Conservation (phyloP, 1,139 yeast species). For the Saccharomyces pastorianus region DNA sequence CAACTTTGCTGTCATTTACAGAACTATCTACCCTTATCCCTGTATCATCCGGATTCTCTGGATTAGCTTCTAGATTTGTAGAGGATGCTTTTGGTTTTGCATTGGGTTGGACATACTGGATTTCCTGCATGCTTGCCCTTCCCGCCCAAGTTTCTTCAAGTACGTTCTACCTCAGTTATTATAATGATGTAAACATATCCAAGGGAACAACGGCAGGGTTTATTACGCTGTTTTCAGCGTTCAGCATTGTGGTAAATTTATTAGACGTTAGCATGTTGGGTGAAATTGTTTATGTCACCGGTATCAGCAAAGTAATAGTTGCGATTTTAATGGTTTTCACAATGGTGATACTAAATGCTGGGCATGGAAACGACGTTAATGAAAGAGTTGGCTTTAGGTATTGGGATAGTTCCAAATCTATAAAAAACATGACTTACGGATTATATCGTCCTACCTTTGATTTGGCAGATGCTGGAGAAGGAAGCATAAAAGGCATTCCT, state of each 20-base stretch:
- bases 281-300: conserved; percentile 59
- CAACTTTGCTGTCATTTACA: conserved; percentile 66
- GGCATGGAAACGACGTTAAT: conserved; percentile 33
- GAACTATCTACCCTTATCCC: conserved; percentile 82
- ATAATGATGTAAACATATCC: conserved; percentile 40
- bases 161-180: conserved; percentile 62
- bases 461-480: conserved; percentile 44
- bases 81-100: conserved; percentile 84
- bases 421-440: conserved; percentile 51
- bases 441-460: conserved; percentile 64
- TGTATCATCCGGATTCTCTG: conserved; percentile 70
- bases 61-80: conserved; percentile 67
- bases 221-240: conserved; percentile 44
- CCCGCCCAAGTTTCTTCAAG: conserved; percentile 69
- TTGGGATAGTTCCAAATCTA: conserved; percentile 54
- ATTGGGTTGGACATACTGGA: conserved; percentile 69
- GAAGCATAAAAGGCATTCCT: conserved; percentile 39
- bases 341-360: conserved; percentile 53
- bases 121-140: conserved; percentile 63
- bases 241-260: conserved; percentile 45
- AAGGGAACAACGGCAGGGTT: conserved; percentile 55
- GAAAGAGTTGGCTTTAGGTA: conserved; percentile 50
- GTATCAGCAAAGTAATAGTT: conserved; percentile 47
- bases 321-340: conserved; percentile 49
- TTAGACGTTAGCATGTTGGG: conserved; percentile 65